Evolutionary conservation across 2,329 filamentous ascomycete species (phyloP).

Genomic region (Fusarium sublunatum): DNA sequence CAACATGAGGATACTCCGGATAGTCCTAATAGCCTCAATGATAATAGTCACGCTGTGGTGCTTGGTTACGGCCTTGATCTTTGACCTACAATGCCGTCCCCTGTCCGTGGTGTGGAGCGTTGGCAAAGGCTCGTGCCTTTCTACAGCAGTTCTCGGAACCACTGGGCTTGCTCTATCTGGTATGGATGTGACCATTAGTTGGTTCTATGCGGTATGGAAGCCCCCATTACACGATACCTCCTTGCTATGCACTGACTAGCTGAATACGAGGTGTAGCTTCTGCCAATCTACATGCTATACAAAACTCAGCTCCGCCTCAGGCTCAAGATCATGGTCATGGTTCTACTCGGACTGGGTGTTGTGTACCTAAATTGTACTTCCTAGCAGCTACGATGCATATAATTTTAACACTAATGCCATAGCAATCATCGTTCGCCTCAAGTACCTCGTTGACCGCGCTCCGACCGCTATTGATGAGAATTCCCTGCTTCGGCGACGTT

Average conservation of each 20-base stretch:
- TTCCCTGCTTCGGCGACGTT: slow-evolving; percentile 8
- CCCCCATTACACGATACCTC: not conserved
- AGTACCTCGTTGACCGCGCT: slow-evolving; percentile 17
- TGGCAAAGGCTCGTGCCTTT: not conserved
- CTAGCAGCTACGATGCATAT: not conserved
- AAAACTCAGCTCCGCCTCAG: slow-evolving; percentile 13
- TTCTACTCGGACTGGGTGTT: slow-evolving; percentile 10
- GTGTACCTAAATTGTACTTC: not conserved
- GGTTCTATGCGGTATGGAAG: slow-evolving; percentile 15
- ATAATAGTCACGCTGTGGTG: not conserved
- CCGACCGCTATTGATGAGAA: slow-evolving; percentile 13
- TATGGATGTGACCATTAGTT: slow-evolving; percentile 22
- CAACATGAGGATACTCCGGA: not conserved
- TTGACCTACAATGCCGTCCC: slow-evolving; percentile 1
- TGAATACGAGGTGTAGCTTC: not conserved
- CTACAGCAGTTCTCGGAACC: slow-evolving; percentile 4
- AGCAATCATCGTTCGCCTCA: slow-evolving; percentile 15
- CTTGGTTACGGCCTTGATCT: not conserved
- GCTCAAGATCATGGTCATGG: slow-evolving; percentile 17
- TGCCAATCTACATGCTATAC: slow-evolving; percentile 10
- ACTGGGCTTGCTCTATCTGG: slow-evolving; percentile 9
- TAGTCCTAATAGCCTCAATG: not conserved
- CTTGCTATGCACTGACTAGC: not conserved
- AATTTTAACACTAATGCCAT: slow-evolving; percentile 1
- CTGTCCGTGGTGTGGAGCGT: slow-evolving; percentile 1